Evolutionary conservation across 352 stramenopile genomes (phyloP).

Genomic region (Thalassiosira delicatula): DNA sequence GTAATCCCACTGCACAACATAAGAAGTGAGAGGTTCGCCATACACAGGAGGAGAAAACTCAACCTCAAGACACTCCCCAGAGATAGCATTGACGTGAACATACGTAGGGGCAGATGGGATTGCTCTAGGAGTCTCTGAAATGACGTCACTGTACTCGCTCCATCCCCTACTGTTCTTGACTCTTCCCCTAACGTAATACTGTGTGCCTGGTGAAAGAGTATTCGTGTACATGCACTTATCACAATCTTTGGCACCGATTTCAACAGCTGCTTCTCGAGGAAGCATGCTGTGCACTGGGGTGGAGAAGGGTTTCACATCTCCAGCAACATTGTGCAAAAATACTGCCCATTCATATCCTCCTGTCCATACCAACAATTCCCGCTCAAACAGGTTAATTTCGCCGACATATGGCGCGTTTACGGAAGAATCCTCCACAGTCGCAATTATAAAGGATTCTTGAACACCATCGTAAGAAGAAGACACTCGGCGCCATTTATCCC

Average conservation of each 20-base stretch:
- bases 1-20: constrained; percentile 63
- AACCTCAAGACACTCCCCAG: constrained; percentile 88
- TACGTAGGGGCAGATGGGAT: constrained; percentile 89
- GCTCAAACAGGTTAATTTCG: constrained; percentile 41
- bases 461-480: constrained; percentile 66
- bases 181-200: constrained; percentile 87
- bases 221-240: constrained; percentile 78
- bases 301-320: constrained; percentile 58
- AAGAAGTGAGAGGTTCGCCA: constrained; percentile 56
- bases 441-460: constrained; percentile 74
- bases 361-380: constrained; percentile 73
- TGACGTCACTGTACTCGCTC: constrained; percentile 68
- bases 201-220: constrained; percentile 75
- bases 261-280: constrained; percentile 67
- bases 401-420: constrained; percentile 70
- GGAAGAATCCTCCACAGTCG: constrained; percentile 70
- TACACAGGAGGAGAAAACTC: constrained; percentile 88
- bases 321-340: constrained; percentile 67
- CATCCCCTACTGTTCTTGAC: constrained; percentile 86
- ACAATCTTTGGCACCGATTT: constrained; percentile 77
- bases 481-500: constrained; percentile 75
- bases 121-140: constrained; percentile 84
- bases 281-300: constrained; percentile 76
- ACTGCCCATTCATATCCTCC: constrained; percentile 85
- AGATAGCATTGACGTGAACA: constrained; percentile 88